Evolutionary conservation across 75 land plant species (phyloP), one percentile per base, ranked within the genome.

Genomic region (Azolla pinnata): DNA sequence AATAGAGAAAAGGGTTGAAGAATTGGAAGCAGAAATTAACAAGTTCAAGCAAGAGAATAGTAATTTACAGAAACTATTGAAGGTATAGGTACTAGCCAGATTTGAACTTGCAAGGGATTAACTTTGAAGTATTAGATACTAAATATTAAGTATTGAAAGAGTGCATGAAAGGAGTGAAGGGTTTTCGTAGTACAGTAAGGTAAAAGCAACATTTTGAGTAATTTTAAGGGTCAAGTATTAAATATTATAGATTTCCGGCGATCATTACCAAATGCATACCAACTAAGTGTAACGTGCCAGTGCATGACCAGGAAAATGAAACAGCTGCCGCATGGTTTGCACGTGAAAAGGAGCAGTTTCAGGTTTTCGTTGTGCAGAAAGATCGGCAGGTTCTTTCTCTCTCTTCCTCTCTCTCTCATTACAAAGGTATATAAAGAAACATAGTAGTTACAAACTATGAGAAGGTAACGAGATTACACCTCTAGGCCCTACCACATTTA

Each of bases 291-390:
- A 4, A 46, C 17, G n/a, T 4, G 49, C 4, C 49, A 46, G 49
- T 46, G 4, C 21, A 46, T 46, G 49, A 46, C 21, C 21, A 46
- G 49, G 21, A 46, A 46, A 46, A 46, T 46, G 49, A 46, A 46
- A 23, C 49, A 46, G 17, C 21, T 46, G 21, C 49, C n/a, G 14
- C 49, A 46, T 18, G 14, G 49, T 4, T 46, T 46, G n/a, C 49
- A 23, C 2, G 49, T 18, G 10, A 46, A 14, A 46, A 46, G 14
- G 21, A 46, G 49, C n/a, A n/a, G n/a, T n/a, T n/a, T n/a, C n/a
- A n/a, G n/a, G n/a, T n/a, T n/a, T n/a, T n/a, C n/a, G n/a, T n/a
- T n/a, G n/a, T n/a, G n/a, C n/a, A n/a, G n/a, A n/a, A n/a, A n/a
- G n/a, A n/a, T n/a, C n/a, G n/a, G n/a, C n/a, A n/a, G n/a, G n/a